Evolutionary conservation across 768 basidiomycete genomes (phyloP).

Genomic region (Zangia roseola): DNA sequence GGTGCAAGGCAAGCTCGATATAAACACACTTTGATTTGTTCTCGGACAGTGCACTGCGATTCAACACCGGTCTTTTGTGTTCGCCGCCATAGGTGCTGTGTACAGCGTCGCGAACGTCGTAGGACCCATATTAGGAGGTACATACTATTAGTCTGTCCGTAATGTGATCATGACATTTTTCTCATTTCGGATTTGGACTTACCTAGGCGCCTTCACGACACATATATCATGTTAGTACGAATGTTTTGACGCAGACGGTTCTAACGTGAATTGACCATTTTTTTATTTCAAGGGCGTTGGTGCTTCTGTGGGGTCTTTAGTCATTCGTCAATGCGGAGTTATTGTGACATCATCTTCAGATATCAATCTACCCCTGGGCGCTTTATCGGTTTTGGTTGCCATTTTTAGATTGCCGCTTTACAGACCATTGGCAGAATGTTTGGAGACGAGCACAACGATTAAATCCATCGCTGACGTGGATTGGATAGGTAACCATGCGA

Average conservation of each 20-base stretch:
- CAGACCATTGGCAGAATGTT: not conserved
- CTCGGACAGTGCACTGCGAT: constrained; percentile 6
- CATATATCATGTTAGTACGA: constrained; percentile 10
- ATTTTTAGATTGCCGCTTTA: constrained; percentile 6
- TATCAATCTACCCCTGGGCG: constrained; percentile 14
- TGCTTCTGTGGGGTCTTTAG: constrained; percentile 13
- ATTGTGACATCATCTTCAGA: constrained; percentile 5
- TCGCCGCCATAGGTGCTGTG: constrained; percentile 10
- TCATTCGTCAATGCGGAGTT: not conserved
- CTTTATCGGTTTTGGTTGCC: constrained; percentile 5
- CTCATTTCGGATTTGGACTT: constrained; percentile 1
- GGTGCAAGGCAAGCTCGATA: not conserved
- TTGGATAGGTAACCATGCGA: constrained; percentile 9
- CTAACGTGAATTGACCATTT: not conserved
- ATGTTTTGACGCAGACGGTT: not conserved
- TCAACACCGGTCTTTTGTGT: constrained; percentile 6
- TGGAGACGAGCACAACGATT: not conserved
- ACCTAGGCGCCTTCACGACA: constrained; percentile 10
- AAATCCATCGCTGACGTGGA: constrained; percentile 8
- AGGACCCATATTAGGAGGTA: constrained; percentile 14
- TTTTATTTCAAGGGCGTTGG: constrained; percentile 11
- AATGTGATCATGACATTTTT: not conserved
- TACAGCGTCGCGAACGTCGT: constrained; percentile 9
- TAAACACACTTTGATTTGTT: not conserved
- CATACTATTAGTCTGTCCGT: not conserved